Conservation (phyloP, 2,329 filamentous ascomycete species). For the Macrophomina tecta region DNA sequence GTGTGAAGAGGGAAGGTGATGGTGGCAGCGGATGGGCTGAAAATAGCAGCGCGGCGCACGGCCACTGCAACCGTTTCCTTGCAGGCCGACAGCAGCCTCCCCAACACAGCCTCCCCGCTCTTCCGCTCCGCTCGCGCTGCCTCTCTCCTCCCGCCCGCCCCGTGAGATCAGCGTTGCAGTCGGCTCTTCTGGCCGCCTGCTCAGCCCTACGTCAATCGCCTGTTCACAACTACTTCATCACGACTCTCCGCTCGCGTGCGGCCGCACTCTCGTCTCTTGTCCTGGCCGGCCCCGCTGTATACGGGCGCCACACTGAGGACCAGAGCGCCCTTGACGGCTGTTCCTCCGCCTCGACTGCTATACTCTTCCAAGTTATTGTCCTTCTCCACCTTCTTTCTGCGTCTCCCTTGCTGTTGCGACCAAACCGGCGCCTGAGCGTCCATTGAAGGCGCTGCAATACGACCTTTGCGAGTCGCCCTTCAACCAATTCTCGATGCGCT, state of each 20-base stretch:
- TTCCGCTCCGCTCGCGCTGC: constrained; percentile 2
- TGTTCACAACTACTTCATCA: background rate
- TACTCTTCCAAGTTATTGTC: background rate
- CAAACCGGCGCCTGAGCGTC: background rate
- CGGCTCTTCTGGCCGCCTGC: background rate
- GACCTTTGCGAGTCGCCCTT: background rate
- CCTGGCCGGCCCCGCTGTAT: background rate
- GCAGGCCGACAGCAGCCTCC: background rate
- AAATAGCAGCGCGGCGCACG: constrained; percentile 19
- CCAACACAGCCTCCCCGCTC: constrained; percentile 3
- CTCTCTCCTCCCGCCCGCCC: background rate
- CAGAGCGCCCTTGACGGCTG: background rate
- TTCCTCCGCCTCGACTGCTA: background rate
- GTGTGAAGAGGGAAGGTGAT: constrained; percentile 2
- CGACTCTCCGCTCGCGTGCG: background rate
- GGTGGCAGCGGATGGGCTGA: background rate
- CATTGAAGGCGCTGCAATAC: constrained; percentile 1
- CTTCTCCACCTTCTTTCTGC: background rate
- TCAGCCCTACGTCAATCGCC: background rate
- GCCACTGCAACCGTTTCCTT: constrained; percentile 10
- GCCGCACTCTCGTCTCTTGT: background rate
- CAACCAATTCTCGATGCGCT: background rate
- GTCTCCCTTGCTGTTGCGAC: background rate
- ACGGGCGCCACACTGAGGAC: constrained; percentile 6
- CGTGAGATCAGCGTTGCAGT: background rate